A percentile compares a stretch with the other conserved stretches of the same genome.
Conservation (phyloP, 495 filamentous ascomycete species). For the Cercophora sp. region DNA sequence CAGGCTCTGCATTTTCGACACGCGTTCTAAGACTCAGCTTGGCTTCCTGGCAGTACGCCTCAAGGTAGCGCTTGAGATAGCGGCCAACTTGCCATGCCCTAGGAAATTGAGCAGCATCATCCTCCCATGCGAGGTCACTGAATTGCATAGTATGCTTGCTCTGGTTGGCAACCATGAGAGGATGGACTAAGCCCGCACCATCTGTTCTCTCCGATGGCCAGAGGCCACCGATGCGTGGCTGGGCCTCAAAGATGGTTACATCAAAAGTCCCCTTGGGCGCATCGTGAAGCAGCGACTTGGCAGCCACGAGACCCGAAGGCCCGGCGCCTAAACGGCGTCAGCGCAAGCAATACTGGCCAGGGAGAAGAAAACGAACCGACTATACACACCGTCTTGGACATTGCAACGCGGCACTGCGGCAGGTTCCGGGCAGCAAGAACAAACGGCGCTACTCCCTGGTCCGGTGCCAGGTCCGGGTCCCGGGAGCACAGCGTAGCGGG, state of each 20-base stretch:
- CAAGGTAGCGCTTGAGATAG: constrained; percentile 63
- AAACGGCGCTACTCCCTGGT: not conserved
- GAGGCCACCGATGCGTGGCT: constrained; percentile 65
- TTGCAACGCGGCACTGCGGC: not conserved
- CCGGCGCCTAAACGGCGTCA: constrained; percentile 57
- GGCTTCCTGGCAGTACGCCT: constrained; percentile 50
- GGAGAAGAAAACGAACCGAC: constrained; percentile 49
- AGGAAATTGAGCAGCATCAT: constrained; percentile 58
- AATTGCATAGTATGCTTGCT: constrained; percentile 75
- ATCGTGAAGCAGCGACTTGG: constrained; percentile 70
- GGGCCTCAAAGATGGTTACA: constrained; percentile 68
- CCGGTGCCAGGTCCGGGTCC: too few species aligned
- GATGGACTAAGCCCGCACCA: constrained; percentile 49
- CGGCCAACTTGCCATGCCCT: constrained; percentile 69
- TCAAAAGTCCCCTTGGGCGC: constrained; percentile 53
- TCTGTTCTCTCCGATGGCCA: constrained; percentile 57
- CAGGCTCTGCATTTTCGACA: constrained; percentile 47
- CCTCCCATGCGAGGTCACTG: constrained; percentile 69
- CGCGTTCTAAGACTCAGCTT: constrained; percentile 48
- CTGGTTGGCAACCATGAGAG: constrained; percentile 73
- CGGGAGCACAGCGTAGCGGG: too few species aligned
- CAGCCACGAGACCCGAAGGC: constrained; percentile 75
- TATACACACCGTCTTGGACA: constrained; percentile 61
- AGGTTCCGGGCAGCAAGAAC: not conserved
- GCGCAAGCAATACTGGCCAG: not conserved